Base-by-base conservation (phyloP, 257 asterid genomes). In the Thymus quinquecostatus region DNA sequence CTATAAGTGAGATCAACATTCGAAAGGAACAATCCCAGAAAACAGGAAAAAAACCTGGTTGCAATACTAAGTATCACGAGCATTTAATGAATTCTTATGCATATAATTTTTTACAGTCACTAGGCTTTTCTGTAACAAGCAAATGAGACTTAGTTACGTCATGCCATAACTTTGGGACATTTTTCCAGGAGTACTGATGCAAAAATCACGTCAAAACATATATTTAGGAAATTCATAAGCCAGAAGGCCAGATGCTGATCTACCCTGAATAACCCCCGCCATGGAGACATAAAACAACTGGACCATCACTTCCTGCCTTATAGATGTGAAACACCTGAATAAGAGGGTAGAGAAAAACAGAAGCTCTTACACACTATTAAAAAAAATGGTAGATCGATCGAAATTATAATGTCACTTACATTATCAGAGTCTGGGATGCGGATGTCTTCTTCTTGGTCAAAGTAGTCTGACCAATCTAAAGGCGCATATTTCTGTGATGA, bases 231-330 rank as follows among this genome's bases (percentile, higher is more conserved):
- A 32, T 67, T 47, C 36, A 13, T 27, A 11, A 64, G 56, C 69
- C 70, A 61, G 44, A 64, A 68, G 74, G 70, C 48, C 54, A 75
- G 66, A 78, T 64, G 21, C 28, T 11, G 51, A 9, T 33, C 50
- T 81, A 95, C 99, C 99, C 99, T 29, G 97, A 78, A 84, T 95
- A 95, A 65, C 99, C 99, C 74, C 99, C 99, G 78, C 99, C 99
- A 77, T 95, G 99, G 67, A 95, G 88, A 70, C 96, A 95, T 60
- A 95, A 87, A 77, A 92, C 85, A 64, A 95, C 96, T 6, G 98
- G 98, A 49, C 99, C 99, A 74, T 86, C 88, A 60, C 79, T 81
- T 75, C 99, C 98, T 48, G 98, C 97, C 79, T 66, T 78, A 75
- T 95, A 95, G 57, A 89, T 75, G 78, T 86, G 98, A 80, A 91